Conservation (phyloP, 1,284 basidiomycete genomes). For the Cutaneotrichosporon daszewskae region DNA sequence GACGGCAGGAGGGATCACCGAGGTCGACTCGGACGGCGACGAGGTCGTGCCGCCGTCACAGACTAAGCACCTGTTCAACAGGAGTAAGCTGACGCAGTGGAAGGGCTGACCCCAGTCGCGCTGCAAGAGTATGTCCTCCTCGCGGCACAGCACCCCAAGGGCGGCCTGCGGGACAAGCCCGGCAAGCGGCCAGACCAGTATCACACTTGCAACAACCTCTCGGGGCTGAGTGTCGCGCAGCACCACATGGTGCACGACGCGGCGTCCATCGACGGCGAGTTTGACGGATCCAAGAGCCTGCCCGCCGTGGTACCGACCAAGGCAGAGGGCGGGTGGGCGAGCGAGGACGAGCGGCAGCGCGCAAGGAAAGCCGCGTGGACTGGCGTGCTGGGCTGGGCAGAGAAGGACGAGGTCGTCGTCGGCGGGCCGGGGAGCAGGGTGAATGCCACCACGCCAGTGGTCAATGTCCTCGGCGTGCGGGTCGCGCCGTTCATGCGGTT, state of each 20-base stretch:
- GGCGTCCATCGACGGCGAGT: constrained; percentile 45
- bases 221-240: constrained; percentile 82
- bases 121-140: constrained; percentile 83
- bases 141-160: constrained; percentile 70
- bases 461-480: constrained; percentile 73
- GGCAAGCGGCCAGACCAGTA: constrained; percentile 84
- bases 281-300: constrained; percentile 27
- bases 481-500: constrained; percentile 65
- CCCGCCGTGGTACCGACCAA: constrained; percentile 25
- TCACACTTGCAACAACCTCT: constrained; percentile 84
- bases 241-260: constrained; percentile 61
- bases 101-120: constrained; percentile 51
- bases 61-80: constrained; percentile 45
- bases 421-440: constrained; percentile 64
- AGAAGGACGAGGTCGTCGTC: constrained; percentile 61
- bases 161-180: constrained; percentile 90
- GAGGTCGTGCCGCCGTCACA: constrained; percentile 17
- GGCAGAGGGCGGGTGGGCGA: constrained; percentile 26
- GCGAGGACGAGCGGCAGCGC: constrained; percentile 39
- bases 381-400: constrained; percentile 64
- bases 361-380: constrained; percentile 57
- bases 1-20: constrained; percentile 8
- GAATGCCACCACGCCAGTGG: constrained; percentile 82
- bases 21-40: constrained; percentile 27
- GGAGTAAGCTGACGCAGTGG: constrained; percentile 30